A percentile compares a stretch with the other conserved stretches of the same genome.
These are phyloP conservation scores for Millerozyma miso DNA, from an alignment of 805 yeast genomes.

Conservation along the genomic window DNA sequence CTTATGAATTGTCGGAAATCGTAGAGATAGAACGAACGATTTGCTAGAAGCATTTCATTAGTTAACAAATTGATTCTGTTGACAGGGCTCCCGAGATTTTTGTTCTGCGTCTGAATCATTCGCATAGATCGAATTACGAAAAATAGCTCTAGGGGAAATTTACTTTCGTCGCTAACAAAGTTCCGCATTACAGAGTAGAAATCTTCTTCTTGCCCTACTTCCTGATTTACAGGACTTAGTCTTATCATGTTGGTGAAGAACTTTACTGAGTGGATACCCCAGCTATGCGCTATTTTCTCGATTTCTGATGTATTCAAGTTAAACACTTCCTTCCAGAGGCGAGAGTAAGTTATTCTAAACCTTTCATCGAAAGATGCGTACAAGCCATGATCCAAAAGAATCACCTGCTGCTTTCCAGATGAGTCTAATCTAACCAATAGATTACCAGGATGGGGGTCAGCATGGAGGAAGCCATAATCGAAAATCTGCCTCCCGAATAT, in stretches of 20 bases:
- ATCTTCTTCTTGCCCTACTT: slow-evolving; percentile 26
- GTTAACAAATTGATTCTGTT: slow-evolving; percentile 65
- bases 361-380: slow-evolving; percentile 50
- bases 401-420: slow-evolving; percentile 48
- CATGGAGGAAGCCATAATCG: slow-evolving; percentile 63
- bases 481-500: slow-evolving; percentile 58
- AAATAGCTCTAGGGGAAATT: slow-evolving; percentile 62
- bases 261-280: slow-evolving; percentile 72
- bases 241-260: slow-evolving; percentile 55
- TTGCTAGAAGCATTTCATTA: slow-evolving; percentile 43
- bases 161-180: slow-evolving; percentile 58
- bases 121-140: slow-evolving; percentile 70
- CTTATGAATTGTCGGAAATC: slow-evolving; percentile 8
- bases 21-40: slow-evolving; percentile 8
- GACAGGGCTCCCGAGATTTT: slow-evolving; percentile 65
- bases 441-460: slow-evolving; percentile 84
- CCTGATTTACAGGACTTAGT: slow-evolving; percentile 38
- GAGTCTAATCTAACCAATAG: slow-evolving; percentile 46
- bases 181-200: slow-evolving; percentile 46
- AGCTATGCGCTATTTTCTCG: slow-evolving; percentile 43
- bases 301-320: slow-evolving; percentile 47
- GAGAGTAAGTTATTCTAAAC: slow-evolving; percentile 54
- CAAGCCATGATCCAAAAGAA: slow-evolving; percentile 72
- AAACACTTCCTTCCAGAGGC: slow-evolving; percentile 61
- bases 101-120: slow-evolving; percentile 68